Evolutionary conservation across 345 rosid genomes (phyloP), one percentile per base, ranked within the genome.

Genomic region (Corchorus capsularis): DNA sequence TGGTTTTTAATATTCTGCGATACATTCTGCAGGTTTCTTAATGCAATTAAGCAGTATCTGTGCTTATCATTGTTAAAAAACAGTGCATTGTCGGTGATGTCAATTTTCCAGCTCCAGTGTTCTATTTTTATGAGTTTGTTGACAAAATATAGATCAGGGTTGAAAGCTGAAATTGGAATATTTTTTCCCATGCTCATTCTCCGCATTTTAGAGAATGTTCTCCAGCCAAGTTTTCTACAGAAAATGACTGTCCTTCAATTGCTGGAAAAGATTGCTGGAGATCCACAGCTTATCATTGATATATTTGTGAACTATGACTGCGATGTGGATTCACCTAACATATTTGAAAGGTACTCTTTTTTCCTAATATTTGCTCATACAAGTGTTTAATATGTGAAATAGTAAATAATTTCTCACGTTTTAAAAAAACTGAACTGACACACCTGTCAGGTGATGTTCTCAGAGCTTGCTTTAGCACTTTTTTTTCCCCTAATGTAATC

Each of bases 161-260:
- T 95, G 83, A 95, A 93, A 83, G 89, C 89, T 72, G 93, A 95
- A 87, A 92, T 93, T 84, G 98, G 98, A 67, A 90, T 95, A 78
- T 93, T 95, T 88, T 90, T 93, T 83, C 97, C 97, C 54, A 95
- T 95, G 99, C 96, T 95, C 52, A 79, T 93, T 81, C 94, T 93
- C 82, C 86, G 99, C 74, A 94, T 95, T 74, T 96, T 95, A 79
- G 99, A 93, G 84, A 95, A 95, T 86, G 90, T 95, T 72, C 93
- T 92, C 69, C 99, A 92, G 89, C 99, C 99, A 72, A 95, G 99
- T 78, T 95, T 93, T 84, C 60, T 95, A 76, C 99, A 95, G 90
- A 95, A 95, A 83, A 93, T 93, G 99, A 93, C 92, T 22, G 96
- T 95, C 76, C 92, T 93, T 77, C 91, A 85, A 80, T 81, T 93